A percentile compares a stretch with the other conserved stretches of the same genome.
Evolutionary conservation across 805 yeast species (phyloP).

Genomic region (Metschnikowia picachoensis): DNA sequence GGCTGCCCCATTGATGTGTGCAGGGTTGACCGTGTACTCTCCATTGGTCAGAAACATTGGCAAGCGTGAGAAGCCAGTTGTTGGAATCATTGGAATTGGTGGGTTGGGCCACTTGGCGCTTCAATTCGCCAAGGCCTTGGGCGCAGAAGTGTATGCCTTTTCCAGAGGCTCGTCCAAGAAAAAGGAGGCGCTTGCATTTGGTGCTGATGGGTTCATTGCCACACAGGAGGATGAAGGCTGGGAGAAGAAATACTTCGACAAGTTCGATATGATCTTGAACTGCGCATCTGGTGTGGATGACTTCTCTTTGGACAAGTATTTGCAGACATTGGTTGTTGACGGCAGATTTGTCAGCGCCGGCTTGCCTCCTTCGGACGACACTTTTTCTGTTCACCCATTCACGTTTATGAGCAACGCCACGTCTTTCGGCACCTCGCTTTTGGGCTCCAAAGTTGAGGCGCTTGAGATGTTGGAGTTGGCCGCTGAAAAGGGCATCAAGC

Average conservation of each 20-base stretch:
- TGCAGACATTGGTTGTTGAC: slow-evolving; percentile 51
- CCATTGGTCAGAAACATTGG: slow-evolving; percentile 52
- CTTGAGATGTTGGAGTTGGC: slow-evolving; percentile 64
- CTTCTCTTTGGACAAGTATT: slow-evolving; percentile 46
- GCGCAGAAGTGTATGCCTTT: slow-evolving; percentile 56
- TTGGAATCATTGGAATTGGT: slow-evolving; percentile 61
- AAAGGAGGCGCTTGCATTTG: slow-evolving; percentile 46
- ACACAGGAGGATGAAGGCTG: slow-evolving; percentile 48
- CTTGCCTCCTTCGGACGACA: slow-evolving; percentile 48
- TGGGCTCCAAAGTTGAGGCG: slow-evolving; percentile 64
- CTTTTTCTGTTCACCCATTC: slow-evolving; percentile 45
- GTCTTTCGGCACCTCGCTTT: slow-evolving; percentile 53
- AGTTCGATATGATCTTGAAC: slow-evolving; percentile 50
- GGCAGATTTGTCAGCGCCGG: slow-evolving; percentile 65
- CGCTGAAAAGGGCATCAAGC: slow-evolving; percentile 50
- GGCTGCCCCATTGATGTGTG: slow-evolving; percentile 75
- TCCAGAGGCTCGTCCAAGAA: slow-evolving; percentile 49
- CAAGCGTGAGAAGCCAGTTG: slow-evolving; percentile 22
- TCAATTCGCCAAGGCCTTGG: slow-evolving; percentile 55
- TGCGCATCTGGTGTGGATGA: slow-evolving; percentile 50
- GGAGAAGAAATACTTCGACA: slow-evolving; percentile 27
- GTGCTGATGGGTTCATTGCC: slow-evolving; percentile 53
- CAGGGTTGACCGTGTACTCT: slow-evolving; percentile 69
- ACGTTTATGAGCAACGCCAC: slow-evolving; percentile 49
- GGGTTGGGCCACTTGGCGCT: slow-evolving; percentile 57